Percentiles rank a stretch among this genome's conserved stretches.
Conservation (phyloP, 2,329 filamentous ascomycete genomes). For the Colletotrichum somersetense region DNA sequence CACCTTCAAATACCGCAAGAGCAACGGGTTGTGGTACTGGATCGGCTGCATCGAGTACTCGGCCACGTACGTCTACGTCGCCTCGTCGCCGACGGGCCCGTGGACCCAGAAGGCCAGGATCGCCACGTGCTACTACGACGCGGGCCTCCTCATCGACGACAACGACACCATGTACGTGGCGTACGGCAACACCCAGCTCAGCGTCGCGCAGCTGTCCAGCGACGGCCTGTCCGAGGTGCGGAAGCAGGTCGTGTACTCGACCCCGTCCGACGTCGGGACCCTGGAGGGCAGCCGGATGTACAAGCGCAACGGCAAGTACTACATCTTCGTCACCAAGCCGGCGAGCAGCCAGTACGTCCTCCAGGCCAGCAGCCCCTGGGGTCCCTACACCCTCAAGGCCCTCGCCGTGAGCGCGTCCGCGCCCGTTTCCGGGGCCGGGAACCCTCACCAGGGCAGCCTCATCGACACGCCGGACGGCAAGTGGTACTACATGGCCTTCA, state of each 20-base stretch:
- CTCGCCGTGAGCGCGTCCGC: conserved; percentile 56
- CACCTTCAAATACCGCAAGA: conserved; percentile 57
- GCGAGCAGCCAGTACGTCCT: conserved; percentile 61
- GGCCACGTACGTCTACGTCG: conserved; percentile 39
- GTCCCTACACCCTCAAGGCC: conserved; percentile 61
- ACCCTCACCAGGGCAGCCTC: conserved; percentile 66
- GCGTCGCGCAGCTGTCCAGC: conserved; percentile 57
- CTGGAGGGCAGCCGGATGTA: conserved; percentile 69
- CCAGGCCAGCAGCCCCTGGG: conserved; percentile 61
- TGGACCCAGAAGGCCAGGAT: conserved; percentile 18
- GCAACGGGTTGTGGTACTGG: conserved; percentile 38
- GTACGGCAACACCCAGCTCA: conserved; percentile 57
- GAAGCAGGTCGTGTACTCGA: conserved; percentile 45
- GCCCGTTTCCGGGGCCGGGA: conserved; percentile 58
- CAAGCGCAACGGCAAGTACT: conserved; percentile 66
- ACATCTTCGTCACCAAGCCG: conserved; percentile 63
- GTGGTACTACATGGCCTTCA: conserved; percentile 71
- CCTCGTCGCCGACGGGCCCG: conserved; percentile 43
- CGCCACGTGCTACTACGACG: conserved; percentile 60
- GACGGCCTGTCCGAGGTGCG: conserved; percentile 59
- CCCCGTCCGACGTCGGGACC: conserved; percentile 27
- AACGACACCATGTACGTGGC: conserved; percentile 63
- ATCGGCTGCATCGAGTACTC: conserved; percentile 36
- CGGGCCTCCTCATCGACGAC: conserved; percentile 60
- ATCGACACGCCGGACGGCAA: conserved; percentile 62